Evolutionary conservation across 768 basidiomycete genomes (phyloP).

Genomic region (Lactarius quietus): DNA sequence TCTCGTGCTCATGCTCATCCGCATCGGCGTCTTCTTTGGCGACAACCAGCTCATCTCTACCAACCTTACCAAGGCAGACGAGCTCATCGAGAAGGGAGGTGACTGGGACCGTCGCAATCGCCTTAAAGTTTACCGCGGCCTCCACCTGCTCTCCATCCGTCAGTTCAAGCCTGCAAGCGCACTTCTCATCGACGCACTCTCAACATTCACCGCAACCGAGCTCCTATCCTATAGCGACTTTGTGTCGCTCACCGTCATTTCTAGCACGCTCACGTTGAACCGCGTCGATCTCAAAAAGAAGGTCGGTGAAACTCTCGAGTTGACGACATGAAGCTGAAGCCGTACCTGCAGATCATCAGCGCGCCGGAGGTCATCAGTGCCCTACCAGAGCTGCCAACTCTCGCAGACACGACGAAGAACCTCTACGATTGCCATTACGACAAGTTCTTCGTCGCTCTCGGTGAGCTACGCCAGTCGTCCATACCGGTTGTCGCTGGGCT

Average conservation of each 20-base stretch:
- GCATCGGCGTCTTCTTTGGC: slow-evolving; percentile 87
- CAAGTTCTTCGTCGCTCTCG: slow-evolving; percentile 88
- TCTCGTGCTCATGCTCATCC: slow-evolving; percentile 80
- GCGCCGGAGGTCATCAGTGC: slow-evolving; percentile 87
- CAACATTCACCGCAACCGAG: slow-evolving; percentile 93
- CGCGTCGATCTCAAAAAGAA: slow-evolving; percentile 90
- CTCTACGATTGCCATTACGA: slow-evolving; percentile 93
- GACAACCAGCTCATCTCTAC: slow-evolving; percentile 68
- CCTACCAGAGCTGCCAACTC: slow-evolving; percentile 75
- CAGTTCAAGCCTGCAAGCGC: slow-evolving; percentile 86
- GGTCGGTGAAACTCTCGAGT: slow-evolving; percentile 39
- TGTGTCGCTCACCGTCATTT: slow-evolving; percentile 78
- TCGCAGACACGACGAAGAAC: slow-evolving; percentile 80
- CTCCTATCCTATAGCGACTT: slow-evolving; percentile 87
- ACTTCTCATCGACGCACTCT: slow-evolving; percentile 85
- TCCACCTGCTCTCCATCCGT: slow-evolving; percentile 83
- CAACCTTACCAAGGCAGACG: slow-evolving; percentile 76
- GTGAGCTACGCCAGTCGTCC: slow-evolving; percentile 38
- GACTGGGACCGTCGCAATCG: slow-evolving; percentile 98
- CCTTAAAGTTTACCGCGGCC: slow-evolving; percentile 90
- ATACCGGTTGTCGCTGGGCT: slow-evolving; percentile 9
- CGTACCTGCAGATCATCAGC: slow-evolving; percentile 57
- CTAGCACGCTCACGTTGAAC: slow-evolving; percentile 70
- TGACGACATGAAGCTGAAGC: background rate
- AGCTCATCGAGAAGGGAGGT: slow-evolving; percentile 91